Conservation (phyloP, 768 basidiomycete species). For the Podaxis rugospora region DNA sequence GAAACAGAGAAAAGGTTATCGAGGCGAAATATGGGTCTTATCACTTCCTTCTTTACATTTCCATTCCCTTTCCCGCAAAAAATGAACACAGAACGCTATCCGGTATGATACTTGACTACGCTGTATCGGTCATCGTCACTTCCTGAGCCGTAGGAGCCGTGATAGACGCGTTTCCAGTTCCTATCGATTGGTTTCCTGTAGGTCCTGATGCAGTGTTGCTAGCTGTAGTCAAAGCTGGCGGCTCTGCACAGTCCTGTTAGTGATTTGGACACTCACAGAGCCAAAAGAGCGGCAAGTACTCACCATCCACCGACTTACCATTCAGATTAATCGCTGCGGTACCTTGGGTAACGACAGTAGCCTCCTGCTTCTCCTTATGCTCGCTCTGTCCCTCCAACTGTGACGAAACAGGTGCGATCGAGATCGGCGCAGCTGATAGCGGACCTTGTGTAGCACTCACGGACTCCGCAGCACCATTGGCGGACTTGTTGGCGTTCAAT, state of each 20-base stretch:
- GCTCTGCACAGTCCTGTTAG: neutral
- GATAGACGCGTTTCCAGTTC: neutral
- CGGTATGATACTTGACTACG: neutral
- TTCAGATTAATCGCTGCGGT: conserved; percentile 32
- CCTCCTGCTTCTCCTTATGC: neutral
- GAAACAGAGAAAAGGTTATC: neutral
- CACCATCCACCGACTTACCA: conserved; percentile 20
- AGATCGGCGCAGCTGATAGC: conserved; percentile 1
- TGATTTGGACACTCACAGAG: neutral
- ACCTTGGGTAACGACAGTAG: conserved; percentile 23
- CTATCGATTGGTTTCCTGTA: neutral
- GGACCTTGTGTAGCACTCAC: neutral
- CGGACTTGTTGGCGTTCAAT: conserved; percentile 34
- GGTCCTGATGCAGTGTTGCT: neutral
- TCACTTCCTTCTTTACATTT: neutral
- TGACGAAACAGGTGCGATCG: conserved; percentile 7
- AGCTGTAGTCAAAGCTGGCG: neutral
- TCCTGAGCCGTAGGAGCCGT: neutral
- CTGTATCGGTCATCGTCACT: neutral
- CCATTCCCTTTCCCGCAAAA: neutral
- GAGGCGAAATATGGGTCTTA: neutral
- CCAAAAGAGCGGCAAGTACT: neutral
- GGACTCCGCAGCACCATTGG: conserved; percentile 9
- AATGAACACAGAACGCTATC: neutral
- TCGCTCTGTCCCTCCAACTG: conserved; percentile 3